Conservation (phyloP, 2,329 filamentous ascomycete genomes). For the Botryotinia narcissicola region DNA sequence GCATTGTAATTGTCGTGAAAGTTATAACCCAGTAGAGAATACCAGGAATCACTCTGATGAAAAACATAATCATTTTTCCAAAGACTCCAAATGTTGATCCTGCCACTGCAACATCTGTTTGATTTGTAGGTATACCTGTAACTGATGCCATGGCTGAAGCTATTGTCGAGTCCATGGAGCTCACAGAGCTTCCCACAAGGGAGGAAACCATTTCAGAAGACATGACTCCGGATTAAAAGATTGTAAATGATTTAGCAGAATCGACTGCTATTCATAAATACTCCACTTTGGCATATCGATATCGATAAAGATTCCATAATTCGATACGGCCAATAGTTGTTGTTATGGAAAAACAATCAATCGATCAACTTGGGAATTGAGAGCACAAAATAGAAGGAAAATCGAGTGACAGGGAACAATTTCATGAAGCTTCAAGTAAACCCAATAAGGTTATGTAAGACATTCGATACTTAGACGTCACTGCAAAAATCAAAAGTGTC, state of each 20-base stretch:
- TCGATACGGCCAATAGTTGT: not conserved
- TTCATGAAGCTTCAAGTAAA: slow-evolving; percentile 5
- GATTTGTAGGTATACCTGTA: slow-evolving; percentile 27
- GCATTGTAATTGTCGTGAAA: slow-evolving; percentile 83
- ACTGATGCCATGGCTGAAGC: slow-evolving; percentile 26
- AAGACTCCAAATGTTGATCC: slow-evolving; percentile 58
- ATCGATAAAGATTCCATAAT: slow-evolving; percentile 2
- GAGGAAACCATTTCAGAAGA: slow-evolving; percentile 29
- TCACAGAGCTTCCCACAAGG: slow-evolving; percentile 27
- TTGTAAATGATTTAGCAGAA: slow-evolving; percentile 8
- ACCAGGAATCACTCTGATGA: slow-evolving; percentile 55
- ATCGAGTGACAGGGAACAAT: slow-evolving; percentile 7
- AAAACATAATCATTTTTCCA: slow-evolving; percentile 52
- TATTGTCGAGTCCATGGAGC: slow-evolving; percentile 29
- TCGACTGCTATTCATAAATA: not conserved
- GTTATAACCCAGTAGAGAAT: slow-evolving; percentile 77
- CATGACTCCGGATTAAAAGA: slow-evolving; percentile 5
- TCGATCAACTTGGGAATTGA: not conserved
- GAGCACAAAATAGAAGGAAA: not conserved
- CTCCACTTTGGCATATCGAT: not conserved
- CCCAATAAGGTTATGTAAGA: not conserved
- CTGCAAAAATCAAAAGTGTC: slow-evolving; percentile 12
- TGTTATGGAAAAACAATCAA: not conserved
- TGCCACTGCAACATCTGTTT: slow-evolving; percentile 41
- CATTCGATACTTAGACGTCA: slow-evolving; percentile 3